Evolutionary conservation across 257 asterid genomes (phyloP).

Genomic region (Phtheirospermum japonicum): DNA sequence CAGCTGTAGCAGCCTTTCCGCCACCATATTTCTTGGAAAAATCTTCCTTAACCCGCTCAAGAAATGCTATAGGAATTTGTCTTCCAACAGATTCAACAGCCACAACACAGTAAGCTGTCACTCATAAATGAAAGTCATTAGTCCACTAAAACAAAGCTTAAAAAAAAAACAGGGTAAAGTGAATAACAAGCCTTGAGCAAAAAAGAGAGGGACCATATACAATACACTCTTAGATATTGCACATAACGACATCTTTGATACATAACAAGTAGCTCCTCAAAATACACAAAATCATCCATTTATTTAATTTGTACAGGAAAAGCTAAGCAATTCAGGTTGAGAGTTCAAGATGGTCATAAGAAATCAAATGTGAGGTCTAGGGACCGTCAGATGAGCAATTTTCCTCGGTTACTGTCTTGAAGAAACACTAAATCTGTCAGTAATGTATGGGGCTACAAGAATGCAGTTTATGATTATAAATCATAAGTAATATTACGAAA

Average conservation of each 20-base stretch:
- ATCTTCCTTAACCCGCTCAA: constrained; percentile 73
- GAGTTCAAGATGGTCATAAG: neutral
- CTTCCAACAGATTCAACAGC: constrained; percentile 87
- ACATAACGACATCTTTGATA: neutral
- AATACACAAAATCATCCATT: neutral
- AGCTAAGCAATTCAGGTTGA: neutral
- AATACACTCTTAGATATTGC: too few species aligned
- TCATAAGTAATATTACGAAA: neutral
- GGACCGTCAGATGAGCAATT: neutral
- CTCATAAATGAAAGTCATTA: constrained; percentile 19
- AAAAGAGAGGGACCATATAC: neutral
- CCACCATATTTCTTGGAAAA: constrained; percentile 79
- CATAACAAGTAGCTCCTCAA: neutral
- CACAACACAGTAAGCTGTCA: constrained; percentile 77
- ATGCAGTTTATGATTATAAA: neutral
- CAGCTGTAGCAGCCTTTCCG: constrained; percentile 89
- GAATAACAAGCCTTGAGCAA: neutral
- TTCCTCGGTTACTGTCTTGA: neutral
- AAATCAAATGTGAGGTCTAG: neutral
- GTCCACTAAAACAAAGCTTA: constrained; percentile 11
- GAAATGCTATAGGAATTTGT: constrained; percentile 75
- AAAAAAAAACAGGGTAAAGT: neutral
- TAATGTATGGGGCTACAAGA: neutral
- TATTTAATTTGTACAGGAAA: neutral
- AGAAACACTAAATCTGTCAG: neutral